Base-by-base conservation (phyloP, 2,329 filamentous ascomycete genomes). In the Curvularia sp. region DNA sequence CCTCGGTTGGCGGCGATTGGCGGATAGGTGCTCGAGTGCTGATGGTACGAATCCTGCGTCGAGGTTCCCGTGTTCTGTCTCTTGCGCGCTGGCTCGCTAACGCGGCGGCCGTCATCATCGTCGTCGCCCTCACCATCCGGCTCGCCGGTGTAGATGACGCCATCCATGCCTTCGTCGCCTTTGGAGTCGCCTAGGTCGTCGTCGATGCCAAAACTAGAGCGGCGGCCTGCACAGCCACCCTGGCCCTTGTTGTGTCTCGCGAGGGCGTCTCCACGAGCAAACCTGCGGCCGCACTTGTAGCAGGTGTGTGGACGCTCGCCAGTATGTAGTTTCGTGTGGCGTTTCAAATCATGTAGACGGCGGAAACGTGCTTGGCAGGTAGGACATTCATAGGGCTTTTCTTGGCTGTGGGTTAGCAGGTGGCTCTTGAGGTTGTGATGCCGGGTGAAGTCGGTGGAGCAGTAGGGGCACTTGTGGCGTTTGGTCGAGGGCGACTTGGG, bases 391-490 rank as follows among this genome's bases (percentile, higher is more conserved):
- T 95, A 99, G 0, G 95, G 95, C 79, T 99, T 99, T 78, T 99
- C 95, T 82, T 99, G 94, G 71, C 93, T 97, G 78, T 98, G 95
- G 0, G 95, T 98, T 74, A 99, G 86, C 57, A 99, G 85, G 80
- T 99, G 95, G 68, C 93, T 97, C 80, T 98, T 99, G 28, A 98
- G 85, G 72, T 99, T 98, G 76, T 98, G 95, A 75, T 98, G 95
- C 44, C 95, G 88, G 28, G 95, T 99, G 69, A 99, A 99, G 72
- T 97, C 95, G 5, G 95, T 97, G 39, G 92, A 88, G 82, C 95
- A 99, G 77, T 96, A 97, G 0, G 92, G 94, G 73, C 95, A 99
- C 77, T 95, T 96, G 81, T 99, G 94, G 72, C 95, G 94, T 80
- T 97, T 97, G 52, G 86, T 84, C 26, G 88, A 88, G 0, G 90